Evolutionary conservation across 140 eudicot genomes (phyloP), one percentile per base, ranked within the genome.

Genomic region (Artemisia princeps): DNA sequence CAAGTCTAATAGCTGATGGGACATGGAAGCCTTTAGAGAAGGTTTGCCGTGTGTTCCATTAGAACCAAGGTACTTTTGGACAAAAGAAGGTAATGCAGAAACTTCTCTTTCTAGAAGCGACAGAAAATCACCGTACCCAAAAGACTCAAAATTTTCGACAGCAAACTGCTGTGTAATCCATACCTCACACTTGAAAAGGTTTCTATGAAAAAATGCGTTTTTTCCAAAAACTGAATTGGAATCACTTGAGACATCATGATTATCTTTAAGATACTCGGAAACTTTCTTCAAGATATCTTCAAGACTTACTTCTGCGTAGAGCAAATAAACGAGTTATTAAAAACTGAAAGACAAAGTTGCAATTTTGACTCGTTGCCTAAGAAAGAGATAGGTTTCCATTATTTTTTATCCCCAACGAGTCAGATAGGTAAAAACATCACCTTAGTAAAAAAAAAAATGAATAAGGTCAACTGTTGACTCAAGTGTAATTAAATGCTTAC

Each of bases 101-200:
- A 75, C 49, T 48, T 88, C 70, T 71, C 69, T 80, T 85, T 80
- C 95, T 10, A 92, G 30, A 71, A 92, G 88, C n/a, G 46, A 20
- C 40, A 78, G 71, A 66, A 81, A 76, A 12, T 86, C 96, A 71
- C 98, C 96, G 40, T 80, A 75, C 65, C 98, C 98, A 62, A 92
- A 82, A 49, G 80, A 79, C 72, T 80, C 82, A 40, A 92, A 92
- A 14, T 79, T 76, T 40, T 83, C 77, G 48, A 86, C 86, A 20
- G 61, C 78, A 72, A 83, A 92, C 78, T 80, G 95, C 72, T 76
- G 73, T 15, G 71, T 76, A 40, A 92, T 77, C 95, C 95, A 92
- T 70, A 58, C 67, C 76, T 88, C 96, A 59, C 89, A 86, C 61
- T 73, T 71, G 79, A 74, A 73, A 24, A 92, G 82, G 77, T 66